Evolutionary conservation across 192 early-diverging fungal species (phyloP).

Genomic region (Entrophospora sp.): DNA sequence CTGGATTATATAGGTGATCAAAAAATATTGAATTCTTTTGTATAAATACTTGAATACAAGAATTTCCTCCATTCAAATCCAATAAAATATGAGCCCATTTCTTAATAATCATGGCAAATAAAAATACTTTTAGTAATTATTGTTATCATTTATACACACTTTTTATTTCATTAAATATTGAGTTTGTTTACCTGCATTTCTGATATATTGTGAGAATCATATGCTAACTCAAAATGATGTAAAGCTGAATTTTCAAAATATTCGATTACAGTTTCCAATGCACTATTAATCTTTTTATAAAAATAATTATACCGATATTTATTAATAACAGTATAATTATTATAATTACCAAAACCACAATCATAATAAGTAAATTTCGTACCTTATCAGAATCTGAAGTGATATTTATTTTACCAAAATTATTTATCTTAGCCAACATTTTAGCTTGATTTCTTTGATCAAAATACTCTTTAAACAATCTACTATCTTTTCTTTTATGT

Average conservation of each 20-base stretch:
- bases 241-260: conserved; percentile 71
- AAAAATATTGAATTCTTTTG: conserved; percentile 83
- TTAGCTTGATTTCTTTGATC: conserved; percentile 54
- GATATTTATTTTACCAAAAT: conserved; percentile 46
- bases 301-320: too few species aligned
- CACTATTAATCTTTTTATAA: conserved; percentile 44
- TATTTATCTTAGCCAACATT: conserved; percentile 44
- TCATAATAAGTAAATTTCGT: too few species aligned
- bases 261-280: conserved; percentile 57
- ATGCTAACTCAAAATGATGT: conserved; percentile 70
- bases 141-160: not conserved
- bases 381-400: conserved; percentile 51
- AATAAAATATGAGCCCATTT: conserved; percentile 55
- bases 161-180: not conserved
- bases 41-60: conserved; percentile 67
- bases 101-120: conserved; percentile 16
- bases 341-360: too few species aligned
- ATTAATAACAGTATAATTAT: too few species aligned
- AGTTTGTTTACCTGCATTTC: conserved; percentile 56
- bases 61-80: conserved; percentile 63
- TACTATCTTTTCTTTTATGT: conserved; percentile 52
- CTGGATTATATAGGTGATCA: conserved; percentile 54
- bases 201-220: conserved; percentile 48
- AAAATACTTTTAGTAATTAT: conserved; percentile 9
- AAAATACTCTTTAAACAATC: conserved; percentile 58